Percentiles rank a stretch among this genome's conserved stretches.
phyloP scores from a whole-genome alignment of 1,284 basidiomycete species.

The Irpex lacteus region DNA sequence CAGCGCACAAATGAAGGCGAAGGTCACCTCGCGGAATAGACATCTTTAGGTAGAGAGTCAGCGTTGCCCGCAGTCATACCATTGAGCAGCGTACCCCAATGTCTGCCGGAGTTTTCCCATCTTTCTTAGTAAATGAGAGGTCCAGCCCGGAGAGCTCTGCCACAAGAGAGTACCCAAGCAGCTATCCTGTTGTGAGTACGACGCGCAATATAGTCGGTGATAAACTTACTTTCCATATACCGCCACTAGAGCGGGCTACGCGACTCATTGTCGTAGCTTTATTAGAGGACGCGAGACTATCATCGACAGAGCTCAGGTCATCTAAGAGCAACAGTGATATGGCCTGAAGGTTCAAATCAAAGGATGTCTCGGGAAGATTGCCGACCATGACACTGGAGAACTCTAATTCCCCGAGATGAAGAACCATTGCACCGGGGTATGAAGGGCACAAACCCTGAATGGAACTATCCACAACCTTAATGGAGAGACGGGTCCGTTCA shows the following conservation, averaged over 20 bases:
- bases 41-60: conserved; percentile 36
- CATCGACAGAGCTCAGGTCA: conserved; percentile 40
- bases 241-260: conserved; percentile 32
- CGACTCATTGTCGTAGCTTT: not conserved
- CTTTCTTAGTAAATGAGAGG: conserved; percentile 37
- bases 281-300: not conserved
- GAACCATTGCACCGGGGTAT: conserved; percentile 62
- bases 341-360: conserved; percentile 48
- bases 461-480: conserved; percentile 72
- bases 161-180: conserved; percentile 64
- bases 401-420: conserved; percentile 64
- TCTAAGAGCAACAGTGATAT: conserved; percentile 62
- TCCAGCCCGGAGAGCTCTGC: conserved; percentile 55
- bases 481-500: conserved; percentile 73
- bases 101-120: conserved; percentile 28
- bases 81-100: conserved; percentile 35
- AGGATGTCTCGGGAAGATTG: conserved; percentile 52
- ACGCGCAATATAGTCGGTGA: not conserved
- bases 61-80: not conserved
- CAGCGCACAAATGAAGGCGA: conserved; percentile 64
- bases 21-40: conserved; percentile 45
- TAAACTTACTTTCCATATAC: conserved; percentile 65
- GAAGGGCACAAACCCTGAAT: conserved; percentile 58
- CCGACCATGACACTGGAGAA: conserved; percentile 70
- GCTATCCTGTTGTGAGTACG: conserved; percentile 30